Evolutionary conservation across 495 filamentous ascomycete species (phyloP).

Genomic region (Penicillium paxilli): DNA sequence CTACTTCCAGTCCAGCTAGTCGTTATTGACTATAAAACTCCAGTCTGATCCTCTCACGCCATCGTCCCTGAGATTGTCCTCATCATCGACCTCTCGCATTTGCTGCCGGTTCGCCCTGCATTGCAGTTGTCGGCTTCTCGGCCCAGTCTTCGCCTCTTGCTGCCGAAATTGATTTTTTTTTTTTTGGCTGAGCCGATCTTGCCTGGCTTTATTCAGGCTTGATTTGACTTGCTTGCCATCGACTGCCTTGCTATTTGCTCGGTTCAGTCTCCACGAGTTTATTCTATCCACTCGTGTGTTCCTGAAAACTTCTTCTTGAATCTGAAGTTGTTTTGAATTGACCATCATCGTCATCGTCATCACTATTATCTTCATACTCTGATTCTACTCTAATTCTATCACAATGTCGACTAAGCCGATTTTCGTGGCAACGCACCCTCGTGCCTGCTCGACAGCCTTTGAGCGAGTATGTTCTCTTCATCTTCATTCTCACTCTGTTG

Average conservation of each 20-base stretch:
- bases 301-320: too few relatives aligned
- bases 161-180: conserved; percentile 10
- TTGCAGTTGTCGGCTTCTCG: background rate
- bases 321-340: too few relatives aligned
- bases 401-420: conserved; percentile 80
- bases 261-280: too few relatives aligned
- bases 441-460: conserved; percentile 94
- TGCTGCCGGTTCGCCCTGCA: conserved; percentile 6
- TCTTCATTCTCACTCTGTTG: conserved; percentile 7
- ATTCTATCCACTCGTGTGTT: too few relatives aligned
- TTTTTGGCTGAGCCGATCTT: too few relatives aligned
- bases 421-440: conserved; percentile 89
- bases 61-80: conserved; percentile 17
- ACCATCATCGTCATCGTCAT: too few relatives aligned
- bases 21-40: background rate
- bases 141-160: conserved; percentile 4
- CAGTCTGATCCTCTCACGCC: conserved; percentile 19
- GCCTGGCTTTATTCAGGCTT: too few relatives aligned
- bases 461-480: conserved; percentile 64
- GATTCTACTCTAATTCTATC: background rate
- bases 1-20: background rate
- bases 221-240: too few relatives aligned
- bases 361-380: background rate
- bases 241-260: too few relatives aligned
- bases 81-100: conserved; percentile 22